Base-by-base conservation (phyloP, 768 basidiomycete species). In the Boletus sp. region DNA sequence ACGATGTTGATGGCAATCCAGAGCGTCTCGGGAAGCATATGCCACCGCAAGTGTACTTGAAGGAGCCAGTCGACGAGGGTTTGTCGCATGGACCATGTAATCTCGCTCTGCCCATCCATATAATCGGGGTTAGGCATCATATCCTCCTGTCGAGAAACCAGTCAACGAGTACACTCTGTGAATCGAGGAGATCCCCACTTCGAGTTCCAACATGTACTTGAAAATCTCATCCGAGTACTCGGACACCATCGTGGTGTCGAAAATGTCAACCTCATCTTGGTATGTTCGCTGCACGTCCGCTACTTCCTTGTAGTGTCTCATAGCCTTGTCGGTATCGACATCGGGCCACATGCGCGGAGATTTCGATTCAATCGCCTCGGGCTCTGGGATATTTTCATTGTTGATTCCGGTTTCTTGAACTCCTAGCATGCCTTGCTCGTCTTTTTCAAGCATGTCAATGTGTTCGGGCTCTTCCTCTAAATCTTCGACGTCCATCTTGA, bases 161-260 rank as follows among this genome's bases (percentile, higher is more conserved):
- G 42, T 65, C 50, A 77, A 39, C 57, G 56, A 69, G 61, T 46
- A 14, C 29, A 40, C 21, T 19, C 42, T 44, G 10, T 25, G 25
- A 47, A 43, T 35, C 30, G 23, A 39, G 4, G 19, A 47, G 27
- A 17, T 71, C 84, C 84, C 38, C 53, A 93, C 93, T 83, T 99
- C 95, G 42, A 98, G 83, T 50, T 91, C 84, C 57, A 77, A 77
- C 97, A 99, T 99, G 72, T 98, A 98, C 59, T 84, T 79, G 67
- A 98, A 98, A 70, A 99, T 98, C 53, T 99, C 96, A 14, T 98
- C 93, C n/a, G 93, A 81, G 67, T 99, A 99, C 71, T 99, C 97
- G 17, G 95, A 93, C 39, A 97, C 96, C 95, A 99, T 96, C 1
- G 91, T 90, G 40, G 89, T 88, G 49, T 83, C 77, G 70, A 85